Evolutionary conservation across 768 basidiomycete species (phyloP).

Genomic region (Myochromella boudieri): DNA sequence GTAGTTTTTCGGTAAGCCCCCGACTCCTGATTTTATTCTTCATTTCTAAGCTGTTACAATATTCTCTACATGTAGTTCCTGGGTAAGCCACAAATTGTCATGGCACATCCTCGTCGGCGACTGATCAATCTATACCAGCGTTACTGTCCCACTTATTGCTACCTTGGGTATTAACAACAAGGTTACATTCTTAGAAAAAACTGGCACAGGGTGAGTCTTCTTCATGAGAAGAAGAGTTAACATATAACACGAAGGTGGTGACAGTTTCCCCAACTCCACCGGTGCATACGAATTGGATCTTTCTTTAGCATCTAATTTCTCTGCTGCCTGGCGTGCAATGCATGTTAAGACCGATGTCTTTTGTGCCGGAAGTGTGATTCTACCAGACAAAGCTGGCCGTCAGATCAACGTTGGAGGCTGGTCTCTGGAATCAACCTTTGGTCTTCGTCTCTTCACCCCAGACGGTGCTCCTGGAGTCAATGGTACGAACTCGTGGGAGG

Average conservation of each 20-base stretch:
- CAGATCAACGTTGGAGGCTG: slow-evolving; percentile 69
- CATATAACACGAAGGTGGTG: background rate
- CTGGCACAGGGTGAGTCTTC: slow-evolving; percentile 60
- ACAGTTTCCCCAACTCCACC: slow-evolving; percentile 57
- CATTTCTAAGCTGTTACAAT: background rate
- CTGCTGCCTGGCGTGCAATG: slow-evolving; percentile 72
- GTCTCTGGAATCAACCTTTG: slow-evolving; percentile 71
- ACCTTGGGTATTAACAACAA: slow-evolving; percentile 83
- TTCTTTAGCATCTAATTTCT: slow-evolving; percentile 48
- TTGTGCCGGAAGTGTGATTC: slow-evolving; percentile 70
- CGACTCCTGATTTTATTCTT: no score
- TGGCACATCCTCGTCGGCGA: no score
- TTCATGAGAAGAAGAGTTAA: no score
- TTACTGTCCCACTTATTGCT: slow-evolving; percentile 71
- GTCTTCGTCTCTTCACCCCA: slow-evolving; percentile 72
- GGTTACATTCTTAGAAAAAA: slow-evolving; percentile 77
- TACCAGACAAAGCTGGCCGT: slow-evolving; percentile 72
- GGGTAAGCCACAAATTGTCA: no score
- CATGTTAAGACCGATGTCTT: slow-evolving; percentile 78
- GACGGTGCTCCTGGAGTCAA: slow-evolving; percentile 67
- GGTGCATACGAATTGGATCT: slow-evolving; percentile 80
- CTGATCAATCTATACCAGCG: slow-evolving; percentile 35
- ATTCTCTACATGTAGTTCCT: slow-evolving; percentile 35
- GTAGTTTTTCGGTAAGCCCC: slow-evolving; percentile 47
- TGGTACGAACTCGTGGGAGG: slow-evolving; percentile 80